Conservation (phyloP, 129 eudicot species). For the Flaveria sonorensis region DNA sequence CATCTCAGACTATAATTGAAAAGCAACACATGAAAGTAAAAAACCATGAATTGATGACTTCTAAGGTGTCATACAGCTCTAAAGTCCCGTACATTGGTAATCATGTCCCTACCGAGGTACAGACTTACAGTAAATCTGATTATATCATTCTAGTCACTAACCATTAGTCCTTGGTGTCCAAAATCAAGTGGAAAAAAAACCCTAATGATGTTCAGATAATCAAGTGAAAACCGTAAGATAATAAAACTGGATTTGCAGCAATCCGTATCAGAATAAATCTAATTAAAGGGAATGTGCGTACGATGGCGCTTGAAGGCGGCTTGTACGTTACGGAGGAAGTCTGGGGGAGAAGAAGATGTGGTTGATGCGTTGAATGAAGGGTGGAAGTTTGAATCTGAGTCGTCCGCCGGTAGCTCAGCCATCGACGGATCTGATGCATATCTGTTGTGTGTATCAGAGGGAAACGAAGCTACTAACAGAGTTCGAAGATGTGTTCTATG, state of each 20-base stretch:
- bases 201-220: slow-evolving; percentile 20
- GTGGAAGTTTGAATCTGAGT: slow-evolving; percentile 40
- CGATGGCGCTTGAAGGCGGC: slow-evolving; percentile 96
- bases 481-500: not conserved
- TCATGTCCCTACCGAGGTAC: not conserved
- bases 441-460: slow-evolving; percentile 34
- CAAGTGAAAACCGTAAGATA: not conserved
- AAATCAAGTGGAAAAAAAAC: not conserved
- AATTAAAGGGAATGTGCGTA: slow-evolving; percentile 10
- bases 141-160: not conserved
- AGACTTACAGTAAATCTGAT: not conserved
- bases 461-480: not conserved
- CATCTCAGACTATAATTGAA: not conserved
- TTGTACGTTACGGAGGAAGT: slow-evolving; percentile 63
- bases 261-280: not conserved
- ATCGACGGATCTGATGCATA: slow-evolving; percentile 66
- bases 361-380: slow-evolving; percentile 45
- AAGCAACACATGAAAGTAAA: not conserved
- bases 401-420: slow-evolving; percentile 57
- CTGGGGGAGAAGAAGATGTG: slow-evolving; percentile 61
- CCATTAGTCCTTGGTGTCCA: not conserved
- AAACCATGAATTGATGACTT: not conserved
- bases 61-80: not conserved
- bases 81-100: not conserved
- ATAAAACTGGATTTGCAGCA: not conserved